A percentile compares a stretch with the other conserved stretches of the same genome.
These are phyloP conservation scores for Houttuynia cordata DNA, from an alignment of 164 flowering plant species.

Conservation along the genomic window DNA sequence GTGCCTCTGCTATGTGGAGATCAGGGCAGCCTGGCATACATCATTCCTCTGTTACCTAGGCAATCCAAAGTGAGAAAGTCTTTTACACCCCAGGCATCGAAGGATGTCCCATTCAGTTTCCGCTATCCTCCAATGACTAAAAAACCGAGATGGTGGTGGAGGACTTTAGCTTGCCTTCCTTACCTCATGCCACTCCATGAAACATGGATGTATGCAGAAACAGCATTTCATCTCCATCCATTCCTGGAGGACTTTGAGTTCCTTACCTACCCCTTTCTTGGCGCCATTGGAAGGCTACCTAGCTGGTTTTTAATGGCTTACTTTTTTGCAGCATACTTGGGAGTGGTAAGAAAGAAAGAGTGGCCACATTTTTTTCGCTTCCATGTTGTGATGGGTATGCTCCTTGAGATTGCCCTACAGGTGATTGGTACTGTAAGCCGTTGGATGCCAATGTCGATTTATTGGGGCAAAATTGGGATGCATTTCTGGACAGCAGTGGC, in stretches of 20 bases:
- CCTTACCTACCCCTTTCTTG: constrained; percentile 54
- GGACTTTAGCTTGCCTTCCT: constrained; percentile 71
- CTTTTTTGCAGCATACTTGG: constrained; percentile 56
- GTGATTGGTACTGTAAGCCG: constrained; percentile 56
- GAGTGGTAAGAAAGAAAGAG: constrained; percentile 70
- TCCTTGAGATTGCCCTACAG: constrained; percentile 68
- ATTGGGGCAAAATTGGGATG: constrained; percentile 79
- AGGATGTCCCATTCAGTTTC: constrained; percentile 49
- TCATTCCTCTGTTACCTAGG: constrained; percentile 23
- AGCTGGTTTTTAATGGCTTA: constrained; percentile 75
- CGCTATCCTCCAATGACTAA: constrained; percentile 67
- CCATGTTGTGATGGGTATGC: constrained; percentile 84
- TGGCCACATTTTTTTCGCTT: constrained; percentile 94
- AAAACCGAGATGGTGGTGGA: constrained; percentile 91
- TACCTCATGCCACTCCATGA: constrained; percentile 82
- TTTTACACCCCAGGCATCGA: constrained; percentile 47
- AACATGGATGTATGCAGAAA: constrained; percentile 80
- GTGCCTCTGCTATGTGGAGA: constrained; percentile 31
- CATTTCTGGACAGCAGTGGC: constrained; percentile 69
- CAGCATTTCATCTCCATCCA: constrained; percentile 66
- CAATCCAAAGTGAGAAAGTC: constrained; percentile 5
- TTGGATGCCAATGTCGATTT: constrained; percentile 56
- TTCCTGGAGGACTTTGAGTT: constrained; percentile 65
- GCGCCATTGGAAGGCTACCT: constrained; percentile 54
- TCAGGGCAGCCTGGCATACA: constrained; percentile 20